phyloP scores from a whole-genome alignment of 2,329 filamentous ascomycete species.

The Stemphylium vesicarium region DNA sequence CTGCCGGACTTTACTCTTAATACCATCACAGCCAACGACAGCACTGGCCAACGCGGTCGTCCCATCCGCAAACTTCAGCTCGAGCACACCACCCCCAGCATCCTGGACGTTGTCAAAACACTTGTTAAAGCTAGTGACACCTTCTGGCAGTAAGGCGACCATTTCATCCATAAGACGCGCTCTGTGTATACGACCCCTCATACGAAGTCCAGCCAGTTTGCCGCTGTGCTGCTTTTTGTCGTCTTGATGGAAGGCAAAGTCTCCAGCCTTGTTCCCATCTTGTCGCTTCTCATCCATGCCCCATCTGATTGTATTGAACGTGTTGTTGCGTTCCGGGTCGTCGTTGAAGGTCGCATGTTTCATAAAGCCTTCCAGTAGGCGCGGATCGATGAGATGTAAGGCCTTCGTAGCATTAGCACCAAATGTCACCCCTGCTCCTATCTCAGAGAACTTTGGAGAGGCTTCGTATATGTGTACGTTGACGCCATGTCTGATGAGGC shows the following conservation, averaged over 20 bases:
- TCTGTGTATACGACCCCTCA: slow-evolving; percentile 32
- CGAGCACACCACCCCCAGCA: slow-evolving; percentile 14
- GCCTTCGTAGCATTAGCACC: slow-evolving; percentile 33
- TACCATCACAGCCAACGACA: slow-evolving; percentile 68
- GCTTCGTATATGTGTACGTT: slow-evolving; percentile 38
- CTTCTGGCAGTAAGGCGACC: slow-evolving; percentile 24
- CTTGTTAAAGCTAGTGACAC: slow-evolving; percentile 28
- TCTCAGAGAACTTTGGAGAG: slow-evolving; percentile 29
- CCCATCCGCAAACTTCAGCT: slow-evolving; percentile 53
- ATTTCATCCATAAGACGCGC: slow-evolving; percentile 32
- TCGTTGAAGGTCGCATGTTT: slow-evolving; percentile 34
- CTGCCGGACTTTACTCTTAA: slow-evolving; percentile 62
- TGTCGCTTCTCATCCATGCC: slow-evolving; percentile 22
- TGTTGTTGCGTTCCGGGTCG: slow-evolving; percentile 15
- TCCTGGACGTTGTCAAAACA: slow-evolving; percentile 23
- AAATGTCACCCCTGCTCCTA: slow-evolving; percentile 41
- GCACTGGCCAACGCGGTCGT: slow-evolving; percentile 50
- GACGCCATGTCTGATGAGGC: slow-evolving; percentile 32
- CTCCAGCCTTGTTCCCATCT: slow-evolving; percentile 21
- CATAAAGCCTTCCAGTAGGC: slow-evolving; percentile 31
- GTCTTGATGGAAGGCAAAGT: slow-evolving; percentile 23
- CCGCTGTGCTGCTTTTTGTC: slow-evolving; percentile 15
- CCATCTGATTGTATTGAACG: slow-evolving; percentile 24
- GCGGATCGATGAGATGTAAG: slow-evolving; percentile 28
- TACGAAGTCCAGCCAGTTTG: slow-evolving; percentile 13